A percentile compares a stretch with the other conserved stretches of the same genome.
Conservation (phyloP, 805 yeast genomes). For the Zygosaccharomyces rouxii region DNA sequence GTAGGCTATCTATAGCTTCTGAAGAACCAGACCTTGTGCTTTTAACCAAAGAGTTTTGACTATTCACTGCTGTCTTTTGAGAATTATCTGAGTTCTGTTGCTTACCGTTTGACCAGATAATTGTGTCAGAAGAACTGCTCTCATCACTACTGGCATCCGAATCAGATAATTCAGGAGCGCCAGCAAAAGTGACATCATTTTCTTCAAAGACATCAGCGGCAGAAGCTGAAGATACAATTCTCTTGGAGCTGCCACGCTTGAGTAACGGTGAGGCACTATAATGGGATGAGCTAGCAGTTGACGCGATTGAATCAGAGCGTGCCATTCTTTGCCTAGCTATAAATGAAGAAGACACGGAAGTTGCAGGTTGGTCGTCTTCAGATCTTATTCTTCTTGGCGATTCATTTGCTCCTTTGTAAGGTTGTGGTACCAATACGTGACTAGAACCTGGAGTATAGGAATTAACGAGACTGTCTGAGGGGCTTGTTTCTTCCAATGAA, state of each 20-base stretch:
- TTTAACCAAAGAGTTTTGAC: not conserved
- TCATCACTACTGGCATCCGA: constrained; percentile 44
- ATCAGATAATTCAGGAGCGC: constrained; percentile 57
- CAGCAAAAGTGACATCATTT: constrained; percentile 68
- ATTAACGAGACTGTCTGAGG: constrained; percentile 27
- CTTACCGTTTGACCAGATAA: constrained; percentile 15
- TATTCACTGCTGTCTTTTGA: constrained; percentile 1
- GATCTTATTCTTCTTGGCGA: constrained; percentile 10
- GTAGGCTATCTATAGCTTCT: constrained; percentile 7
- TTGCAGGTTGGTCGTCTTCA: constrained; percentile 10
- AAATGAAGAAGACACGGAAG: constrained; percentile 14
- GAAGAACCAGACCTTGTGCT: constrained; percentile 6
- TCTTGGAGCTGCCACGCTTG: constrained; percentile 30
- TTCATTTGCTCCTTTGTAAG: constrained; percentile 35
- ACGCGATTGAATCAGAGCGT: constrained; percentile 24
- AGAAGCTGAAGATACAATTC: constrained; percentile 35
- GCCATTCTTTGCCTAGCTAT: constrained; percentile 17
- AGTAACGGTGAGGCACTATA: constrained; percentile 27
- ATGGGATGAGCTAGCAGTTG: constrained; percentile 17
- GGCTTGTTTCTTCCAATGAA: constrained; percentile 12
- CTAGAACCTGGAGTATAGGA: constrained; percentile 43
- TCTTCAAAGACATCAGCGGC: constrained; percentile 60
- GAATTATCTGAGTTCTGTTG: constrained; percentile 1
- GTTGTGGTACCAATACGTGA: constrained; percentile 41
- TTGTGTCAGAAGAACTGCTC: constrained; percentile 28